Evolutionary conservation across 495 filamentous ascomycete species (phyloP).

Genomic region (Trichoderma erinaceum): DNA sequence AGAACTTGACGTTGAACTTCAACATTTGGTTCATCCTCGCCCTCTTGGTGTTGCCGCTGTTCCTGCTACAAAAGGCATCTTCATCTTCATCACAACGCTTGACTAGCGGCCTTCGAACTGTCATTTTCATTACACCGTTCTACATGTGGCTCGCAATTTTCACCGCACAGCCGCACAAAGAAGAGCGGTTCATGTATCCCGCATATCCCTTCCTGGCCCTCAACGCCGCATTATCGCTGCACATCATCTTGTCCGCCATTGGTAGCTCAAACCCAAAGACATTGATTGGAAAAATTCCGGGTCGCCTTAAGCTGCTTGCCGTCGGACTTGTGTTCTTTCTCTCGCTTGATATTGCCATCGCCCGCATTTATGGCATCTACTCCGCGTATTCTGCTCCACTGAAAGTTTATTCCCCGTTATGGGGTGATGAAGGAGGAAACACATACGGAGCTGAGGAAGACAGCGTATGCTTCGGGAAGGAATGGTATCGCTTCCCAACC

Average conservation of each 20-base stretch:
- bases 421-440: conserved; percentile 40
- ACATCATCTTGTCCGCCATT: conserved; percentile 66
- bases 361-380: conserved; percentile 73
- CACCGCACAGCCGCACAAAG: conserved; percentile 89
- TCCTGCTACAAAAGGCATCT: conserved; percentile 42
- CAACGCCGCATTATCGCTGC: conserved; percentile 80
- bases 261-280: conserved; percentile 61
- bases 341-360: conserved; percentile 57
- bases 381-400: conserved; percentile 83
- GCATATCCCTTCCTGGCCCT: conserved; percentile 89
- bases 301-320: conserved; percentile 57
- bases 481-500: conserved; percentile 97
- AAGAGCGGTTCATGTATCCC: conserved; percentile 98
- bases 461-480: conserved; percentile 84
- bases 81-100: conserved; percentile 38
- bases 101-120: conserved; percentile 54
- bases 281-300: conserved; percentile 61
- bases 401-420: conserved; percentile 57
- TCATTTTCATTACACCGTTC: conserved; percentile 74
- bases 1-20: conserved; percentile 90
- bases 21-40: conserved; percentile 88
- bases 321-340: conserved; percentile 49
- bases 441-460: conserved; percentile 31
- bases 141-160: conserved; percentile 95
- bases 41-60: conserved; percentile 60